Evolutionary conservation across 2,329 filamentous ascomycete species (phyloP).

Genomic region (Microdochium nivale): DNA sequence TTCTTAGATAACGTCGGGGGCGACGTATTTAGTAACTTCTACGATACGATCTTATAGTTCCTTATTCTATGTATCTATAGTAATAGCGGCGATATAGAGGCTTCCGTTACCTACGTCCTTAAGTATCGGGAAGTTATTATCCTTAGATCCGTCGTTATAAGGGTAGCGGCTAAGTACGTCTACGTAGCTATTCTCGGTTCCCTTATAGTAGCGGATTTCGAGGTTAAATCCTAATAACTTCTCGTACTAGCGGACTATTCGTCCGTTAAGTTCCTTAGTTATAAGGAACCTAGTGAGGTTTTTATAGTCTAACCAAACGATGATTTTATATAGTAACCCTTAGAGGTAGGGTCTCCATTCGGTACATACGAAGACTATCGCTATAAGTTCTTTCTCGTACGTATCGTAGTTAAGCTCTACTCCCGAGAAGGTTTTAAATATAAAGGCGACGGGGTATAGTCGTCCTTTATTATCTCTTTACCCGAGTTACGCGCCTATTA

Average conservation of each 20-base stretch:
- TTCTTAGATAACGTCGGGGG: too few species aligned
- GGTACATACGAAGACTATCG: constrained; percentile 16
- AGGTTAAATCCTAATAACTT: not conserved
- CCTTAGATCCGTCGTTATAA: too few species aligned
- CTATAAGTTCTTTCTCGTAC: constrained; percentile 25
- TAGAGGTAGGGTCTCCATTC: constrained; percentile 13
- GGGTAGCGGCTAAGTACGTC: too few species aligned
- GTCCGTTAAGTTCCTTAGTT: constrained; percentile 5
- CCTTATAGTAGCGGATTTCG: too few species aligned
- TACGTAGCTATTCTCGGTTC: too few species aligned
- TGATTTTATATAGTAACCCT: constrained; percentile 4
- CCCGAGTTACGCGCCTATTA: constrained; percentile 1
- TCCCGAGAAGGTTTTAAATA: constrained; percentile 6
- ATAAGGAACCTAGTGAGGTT: constrained; percentile 16
- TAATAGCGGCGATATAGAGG: too few species aligned
- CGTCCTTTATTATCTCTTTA: constrained; percentile 1
- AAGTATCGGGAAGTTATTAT: too few species aligned
- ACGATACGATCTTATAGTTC: not conserved
- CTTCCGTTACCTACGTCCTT: too few species aligned
- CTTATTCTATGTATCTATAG: not conserved
- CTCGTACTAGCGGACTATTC: not conserved
- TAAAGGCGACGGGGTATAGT: constrained; percentile 7
- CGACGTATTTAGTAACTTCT: not conserved
- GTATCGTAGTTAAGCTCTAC: constrained; percentile 21
- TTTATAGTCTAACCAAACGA: constrained; percentile 8